Evolutionary conservation across 345 rosid species (phyloP).

Genomic region (Pistacia atlantica): DNA sequence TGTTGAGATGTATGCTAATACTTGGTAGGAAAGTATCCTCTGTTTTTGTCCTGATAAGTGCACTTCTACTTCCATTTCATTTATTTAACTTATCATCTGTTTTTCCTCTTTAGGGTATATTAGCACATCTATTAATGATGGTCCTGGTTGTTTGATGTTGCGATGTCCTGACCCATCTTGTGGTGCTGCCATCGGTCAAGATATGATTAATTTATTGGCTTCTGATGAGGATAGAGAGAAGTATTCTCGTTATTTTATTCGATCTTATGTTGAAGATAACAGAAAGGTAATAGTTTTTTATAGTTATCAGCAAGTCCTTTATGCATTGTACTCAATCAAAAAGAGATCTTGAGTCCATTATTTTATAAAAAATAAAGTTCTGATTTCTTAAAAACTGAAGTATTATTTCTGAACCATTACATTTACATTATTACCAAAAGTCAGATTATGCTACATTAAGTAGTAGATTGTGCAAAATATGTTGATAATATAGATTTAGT

Average conservation of each 20-base stretch:
- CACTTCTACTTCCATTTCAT: neutral
- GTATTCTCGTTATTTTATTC: slow-evolving; percentile 56
- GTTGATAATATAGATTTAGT: neutral
- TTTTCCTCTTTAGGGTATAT: slow-evolving; percentile 57
- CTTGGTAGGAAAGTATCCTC: neutral
- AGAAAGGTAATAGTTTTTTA: slow-evolving; percentile 49
- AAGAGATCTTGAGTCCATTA: neutral
- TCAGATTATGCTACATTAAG: neutral
- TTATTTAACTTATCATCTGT: slow-evolving; percentile 1
- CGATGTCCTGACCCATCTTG: slow-evolving; percentile 84
- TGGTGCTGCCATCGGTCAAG: slow-evolving; percentile 67
- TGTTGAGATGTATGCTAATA: neutral
- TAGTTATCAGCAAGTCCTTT: neutral
- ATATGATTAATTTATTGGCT: slow-evolving; percentile 60
- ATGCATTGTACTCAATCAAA: neutral
- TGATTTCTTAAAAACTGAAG: neutral
- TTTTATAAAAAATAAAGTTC: neutral
- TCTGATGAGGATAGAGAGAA: slow-evolving; percentile 58
- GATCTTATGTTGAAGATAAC: slow-evolving; percentile 82
- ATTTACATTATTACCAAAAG: neutral
- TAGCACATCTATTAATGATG: slow-evolving; percentile 63
- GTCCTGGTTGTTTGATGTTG: slow-evolving; percentile 80
- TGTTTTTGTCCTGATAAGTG: neutral
- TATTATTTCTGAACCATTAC: neutral
- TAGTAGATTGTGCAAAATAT: neutral